Evolutionary conservation across 2,329 filamentous ascomycete genomes (phyloP).

Genomic region (Aspergillus sp.): DNA sequence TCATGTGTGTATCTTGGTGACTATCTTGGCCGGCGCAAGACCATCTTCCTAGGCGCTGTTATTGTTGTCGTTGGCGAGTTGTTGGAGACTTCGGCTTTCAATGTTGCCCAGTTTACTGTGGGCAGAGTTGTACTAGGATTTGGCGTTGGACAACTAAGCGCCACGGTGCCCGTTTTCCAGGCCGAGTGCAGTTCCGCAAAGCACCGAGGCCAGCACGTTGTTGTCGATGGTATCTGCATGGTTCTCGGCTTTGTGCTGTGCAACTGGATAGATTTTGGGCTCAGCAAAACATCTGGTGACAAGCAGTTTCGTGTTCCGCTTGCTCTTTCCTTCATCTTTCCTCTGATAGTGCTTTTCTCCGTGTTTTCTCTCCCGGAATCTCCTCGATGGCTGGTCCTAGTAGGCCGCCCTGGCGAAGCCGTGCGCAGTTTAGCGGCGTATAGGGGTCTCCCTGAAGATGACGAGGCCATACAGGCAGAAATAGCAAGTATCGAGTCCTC

Average conservation of each 20-base stretch:
- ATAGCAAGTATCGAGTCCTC: constrained; percentile 52
- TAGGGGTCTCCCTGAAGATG: constrained; percentile 24
- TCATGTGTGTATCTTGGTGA: constrained; percentile 40
- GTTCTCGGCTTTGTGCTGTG: constrained; percentile 44
- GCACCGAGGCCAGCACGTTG: constrained; percentile 22
- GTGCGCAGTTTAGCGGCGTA: constrained; percentile 2
- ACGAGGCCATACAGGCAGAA: constrained; percentile 41
- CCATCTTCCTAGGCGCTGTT: constrained; percentile 44
- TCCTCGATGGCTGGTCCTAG: constrained; percentile 35
- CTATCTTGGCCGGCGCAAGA: constrained; percentile 45
- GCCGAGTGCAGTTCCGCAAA: constrained; percentile 23
- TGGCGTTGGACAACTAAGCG: neutral
- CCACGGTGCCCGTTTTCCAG: constrained; percentile 39
- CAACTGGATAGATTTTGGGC: constrained; percentile 49
- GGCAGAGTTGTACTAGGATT: neutral
- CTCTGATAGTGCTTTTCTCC: constrained; percentile 25
- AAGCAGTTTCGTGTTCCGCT: constrained; percentile 41
- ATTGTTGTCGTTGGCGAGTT: constrained; percentile 33
- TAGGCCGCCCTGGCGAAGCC: constrained; percentile 24
- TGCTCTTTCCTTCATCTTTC: constrained; percentile 13
- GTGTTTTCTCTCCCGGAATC: constrained; percentile 36
- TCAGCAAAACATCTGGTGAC: constrained; percentile 19
- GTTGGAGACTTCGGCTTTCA: neutral
- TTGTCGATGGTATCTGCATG: constrained; percentile 43
- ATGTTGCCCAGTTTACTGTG: neutral